phyloP scores from a whole-genome alignment of 2,329 filamentous ascomycete species.

The Aspergillus sp. region DNA sequence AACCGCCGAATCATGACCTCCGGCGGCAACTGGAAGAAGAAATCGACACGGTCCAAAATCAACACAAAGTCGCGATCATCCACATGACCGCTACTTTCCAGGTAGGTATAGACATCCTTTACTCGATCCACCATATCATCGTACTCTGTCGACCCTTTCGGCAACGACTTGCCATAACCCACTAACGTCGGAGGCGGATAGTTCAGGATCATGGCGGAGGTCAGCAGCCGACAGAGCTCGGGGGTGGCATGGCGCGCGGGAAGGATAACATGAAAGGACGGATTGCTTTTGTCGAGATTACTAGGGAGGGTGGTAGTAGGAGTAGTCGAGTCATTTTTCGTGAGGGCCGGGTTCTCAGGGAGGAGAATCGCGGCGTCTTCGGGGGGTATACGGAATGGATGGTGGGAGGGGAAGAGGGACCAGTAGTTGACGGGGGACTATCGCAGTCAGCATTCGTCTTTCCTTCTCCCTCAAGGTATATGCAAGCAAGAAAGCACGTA shows the following conservation, averaged over 20 bases:
- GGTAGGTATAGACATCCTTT: constrained; percentile 40
- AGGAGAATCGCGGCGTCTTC: constrained; percentile 25
- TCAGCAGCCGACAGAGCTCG: constrained; percentile 49
- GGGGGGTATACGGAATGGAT: constrained; percentile 20
- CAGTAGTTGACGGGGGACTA: constrained; percentile 22
- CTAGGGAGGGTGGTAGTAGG: constrained; percentile 16
- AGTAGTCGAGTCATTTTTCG: constrained; percentile 11
- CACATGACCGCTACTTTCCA: constrained; percentile 41
- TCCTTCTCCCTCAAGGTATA: constrained; percentile 4
- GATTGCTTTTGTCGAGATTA: constrained; percentile 26
- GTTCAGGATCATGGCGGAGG: constrained; percentile 51
- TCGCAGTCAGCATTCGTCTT: not conserved
- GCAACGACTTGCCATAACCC: constrained; percentile 31
- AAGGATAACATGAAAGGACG: constrained; percentile 49
- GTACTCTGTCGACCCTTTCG: constrained; percentile 24
- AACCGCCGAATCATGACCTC: constrained; percentile 57
- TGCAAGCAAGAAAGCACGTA: constrained; percentile 6
- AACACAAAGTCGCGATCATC: constrained; percentile 54
- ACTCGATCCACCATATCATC: constrained; percentile 41
- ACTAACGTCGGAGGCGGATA: constrained; percentile 52
- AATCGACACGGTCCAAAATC: constrained; percentile 56
- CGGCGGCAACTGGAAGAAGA: constrained; percentile 58
- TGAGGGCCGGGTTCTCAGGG: constrained; percentile 10
- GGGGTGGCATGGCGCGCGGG: constrained; percentile 41
- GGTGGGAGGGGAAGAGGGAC: constrained; percentile 26